Conservation (phyloP, 352 stramenopile genomes). For the Phytophthora sp. region DNA sequence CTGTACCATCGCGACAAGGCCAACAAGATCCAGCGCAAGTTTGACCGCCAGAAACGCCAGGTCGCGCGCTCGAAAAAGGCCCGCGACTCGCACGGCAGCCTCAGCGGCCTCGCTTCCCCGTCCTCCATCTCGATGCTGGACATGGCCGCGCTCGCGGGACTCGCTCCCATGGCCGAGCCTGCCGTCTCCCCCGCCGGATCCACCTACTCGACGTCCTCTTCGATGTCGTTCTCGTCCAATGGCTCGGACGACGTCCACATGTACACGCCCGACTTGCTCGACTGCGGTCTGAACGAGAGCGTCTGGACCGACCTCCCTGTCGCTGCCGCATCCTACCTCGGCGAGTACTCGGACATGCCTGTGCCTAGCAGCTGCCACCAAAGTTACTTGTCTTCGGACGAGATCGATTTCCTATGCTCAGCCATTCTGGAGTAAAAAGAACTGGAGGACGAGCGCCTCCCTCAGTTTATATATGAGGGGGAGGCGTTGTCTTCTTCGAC, state of each 20-base stretch:
- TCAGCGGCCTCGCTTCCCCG: slow-evolving; percentile 23
- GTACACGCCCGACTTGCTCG: slow-evolving; percentile 76
- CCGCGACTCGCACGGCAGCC: slow-evolving; percentile 3
- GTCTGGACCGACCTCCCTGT: slow-evolving; percentile 65
- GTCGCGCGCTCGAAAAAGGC: slow-evolving; percentile 64
- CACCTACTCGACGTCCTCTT: slow-evolving; percentile 38
- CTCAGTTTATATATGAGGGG: slow-evolving; percentile 19
- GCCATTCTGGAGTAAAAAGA: slow-evolving; percentile 73
- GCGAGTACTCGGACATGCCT: slow-evolving; percentile 32
- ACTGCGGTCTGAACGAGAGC: slow-evolving; percentile 51
- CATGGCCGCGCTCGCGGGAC: slow-evolving; percentile 37
- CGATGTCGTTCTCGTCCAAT: slow-evolving; percentile 38
- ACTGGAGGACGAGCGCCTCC: not conserved
- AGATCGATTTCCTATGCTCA: slow-evolving; percentile 88
- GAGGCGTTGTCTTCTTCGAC: not conserved
- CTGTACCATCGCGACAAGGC: slow-evolving; percentile 89
- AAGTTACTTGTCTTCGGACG: slow-evolving; percentile 75
- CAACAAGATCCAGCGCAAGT: slow-evolving; percentile 91
- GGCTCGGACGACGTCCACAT: slow-evolving; percentile 51
- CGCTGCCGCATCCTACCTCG: slow-evolving; percentile 26
- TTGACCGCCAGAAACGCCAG: slow-evolving; percentile 88
- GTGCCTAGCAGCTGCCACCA: slow-evolving; percentile 37
- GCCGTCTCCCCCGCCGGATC: slow-evolving; percentile 29
- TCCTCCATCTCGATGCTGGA: slow-evolving; percentile 43
- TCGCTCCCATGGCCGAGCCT: slow-evolving; percentile 23